Percentiles rank a stretch among this genome's conserved stretches.
phyloP scores from a whole-genome alignment of 805 yeast species.

The Alloascoidea africana region DNA sequence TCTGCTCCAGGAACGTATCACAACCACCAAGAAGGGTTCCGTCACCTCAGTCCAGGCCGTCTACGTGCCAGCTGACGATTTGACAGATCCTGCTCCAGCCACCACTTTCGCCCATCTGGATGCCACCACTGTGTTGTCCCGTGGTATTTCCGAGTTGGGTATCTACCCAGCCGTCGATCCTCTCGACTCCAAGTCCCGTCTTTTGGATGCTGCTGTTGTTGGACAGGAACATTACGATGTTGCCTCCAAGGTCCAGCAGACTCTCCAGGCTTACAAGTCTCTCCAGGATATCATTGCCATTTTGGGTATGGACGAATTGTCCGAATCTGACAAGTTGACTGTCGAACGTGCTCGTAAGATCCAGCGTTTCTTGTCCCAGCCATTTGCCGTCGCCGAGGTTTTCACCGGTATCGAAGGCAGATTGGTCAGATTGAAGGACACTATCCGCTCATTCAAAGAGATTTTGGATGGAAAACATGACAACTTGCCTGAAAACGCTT shows the following conservation, averaged over 20 bases:
- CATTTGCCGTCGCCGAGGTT: slow-evolving; percentile 98
- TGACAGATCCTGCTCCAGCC: slow-evolving; percentile 99
- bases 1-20: slow-evolving; percentile 99
- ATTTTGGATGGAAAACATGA: slow-evolving; percentile 98
- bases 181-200: slow-evolving; percentile 97
- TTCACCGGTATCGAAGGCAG: slow-evolving; percentile 99
- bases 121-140: slow-evolving; percentile 98
- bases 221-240: slow-evolving; percentile 98
- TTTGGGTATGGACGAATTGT: slow-evolving; percentile 99
- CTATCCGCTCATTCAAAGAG: slow-evolving; percentile 88
- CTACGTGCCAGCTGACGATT: slow-evolving; percentile 99
- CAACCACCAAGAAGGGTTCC: slow-evolving; percentile 99
- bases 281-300: slow-evolving; percentile 99
- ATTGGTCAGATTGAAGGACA: slow-evolving; percentile 92
- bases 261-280: slow-evolving; percentile 98
- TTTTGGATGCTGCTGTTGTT: slow-evolving; percentile 91
- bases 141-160: slow-evolving; percentile 99
- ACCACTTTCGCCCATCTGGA: slow-evolving; percentile 99
- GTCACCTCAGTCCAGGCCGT: slow-evolving; percentile 99
- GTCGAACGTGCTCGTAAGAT: slow-evolving; percentile 99
- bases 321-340: slow-evolving; percentile 95
- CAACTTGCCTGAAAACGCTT: slow-evolving; percentile 96
- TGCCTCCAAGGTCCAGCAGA: slow-evolving; percentile 92
- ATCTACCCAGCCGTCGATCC: slow-evolving; percentile 99
- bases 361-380: slow-evolving; percentile 99